These are phyloP conservation scores for Corchorus olitorius DNA, from an alignment of 345 rosid genomes.

Conservation along the genomic window DNA sequence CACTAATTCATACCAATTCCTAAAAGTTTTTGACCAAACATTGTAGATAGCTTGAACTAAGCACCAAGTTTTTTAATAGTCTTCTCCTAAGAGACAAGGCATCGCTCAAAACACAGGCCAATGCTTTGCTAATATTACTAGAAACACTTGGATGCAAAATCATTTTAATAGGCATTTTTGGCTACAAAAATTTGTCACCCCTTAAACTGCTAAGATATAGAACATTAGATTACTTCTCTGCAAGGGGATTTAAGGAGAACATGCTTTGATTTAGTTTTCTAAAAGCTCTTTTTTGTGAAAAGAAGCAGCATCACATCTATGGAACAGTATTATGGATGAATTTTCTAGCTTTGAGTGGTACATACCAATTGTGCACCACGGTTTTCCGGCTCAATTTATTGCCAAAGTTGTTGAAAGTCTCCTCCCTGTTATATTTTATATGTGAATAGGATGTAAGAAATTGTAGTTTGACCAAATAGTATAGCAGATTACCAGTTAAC, in stretches of 20 bases:
- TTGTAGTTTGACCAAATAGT: constrained; percentile 5
- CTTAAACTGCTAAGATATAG: too few relatives aligned
- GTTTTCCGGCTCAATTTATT: constrained; percentile 56
- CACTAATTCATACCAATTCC: background rate
- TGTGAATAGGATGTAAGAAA: constrained; percentile 12
- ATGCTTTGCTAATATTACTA: too few relatives aligned
- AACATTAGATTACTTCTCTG: too few relatives aligned
- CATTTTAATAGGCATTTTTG: too few relatives aligned
- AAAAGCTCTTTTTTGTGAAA: too few relatives aligned
- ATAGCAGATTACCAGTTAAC: constrained; percentile 54
- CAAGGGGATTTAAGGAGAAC: too few relatives aligned
- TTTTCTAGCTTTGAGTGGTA: background rate
- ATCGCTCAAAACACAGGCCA: background rate
- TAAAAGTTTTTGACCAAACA: background rate
- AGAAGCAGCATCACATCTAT: background rate
- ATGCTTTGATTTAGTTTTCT: too few relatives aligned
- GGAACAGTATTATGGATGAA: background rate
- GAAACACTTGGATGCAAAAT: too few relatives aligned
- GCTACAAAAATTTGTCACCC: too few relatives aligned
- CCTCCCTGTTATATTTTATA: constrained; percentile 59
- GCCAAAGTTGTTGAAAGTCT: constrained; percentile 75
- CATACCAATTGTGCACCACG: constrained; percentile 77
- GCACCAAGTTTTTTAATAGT: too few relatives aligned
- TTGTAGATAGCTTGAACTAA: too few relatives aligned
- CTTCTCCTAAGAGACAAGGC: background rate